Conservation (phyloP, 345 rosid genomes). For the Brassica rapa region DNA sequence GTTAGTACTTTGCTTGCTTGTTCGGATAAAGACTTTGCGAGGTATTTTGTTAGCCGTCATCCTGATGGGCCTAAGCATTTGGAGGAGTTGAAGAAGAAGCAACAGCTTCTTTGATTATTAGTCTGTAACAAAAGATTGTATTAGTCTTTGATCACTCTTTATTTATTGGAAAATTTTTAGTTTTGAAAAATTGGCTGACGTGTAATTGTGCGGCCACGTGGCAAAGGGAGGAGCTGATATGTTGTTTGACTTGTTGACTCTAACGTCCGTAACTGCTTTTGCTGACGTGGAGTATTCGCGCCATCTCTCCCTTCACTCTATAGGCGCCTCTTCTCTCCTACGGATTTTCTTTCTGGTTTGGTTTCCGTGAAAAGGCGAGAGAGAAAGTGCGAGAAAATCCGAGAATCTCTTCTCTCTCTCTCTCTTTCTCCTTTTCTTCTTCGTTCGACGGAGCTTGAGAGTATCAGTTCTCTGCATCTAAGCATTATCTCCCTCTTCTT, state of each 20-base stretch:
- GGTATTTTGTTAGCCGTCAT: slow-evolving; percentile 50
- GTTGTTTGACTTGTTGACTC: slow-evolving; percentile 22
- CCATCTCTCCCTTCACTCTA: slow-evolving; percentile 1
- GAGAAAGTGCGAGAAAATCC: slow-evolving; percentile 38
- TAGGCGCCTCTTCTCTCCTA: not conserved
- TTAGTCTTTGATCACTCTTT: not conserved
- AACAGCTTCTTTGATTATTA: not conserved
- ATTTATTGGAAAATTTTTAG: not conserved
- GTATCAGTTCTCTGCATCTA: slow-evolving; percentile 14
- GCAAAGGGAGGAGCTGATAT: not conserved
- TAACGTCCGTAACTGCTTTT: slow-evolving; percentile 44
- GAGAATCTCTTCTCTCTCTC: not conserved
- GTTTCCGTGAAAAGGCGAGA: slow-evolving; percentile 32
- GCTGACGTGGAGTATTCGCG: slow-evolving; percentile 45
- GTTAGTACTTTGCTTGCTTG: slow-evolving; percentile 53
- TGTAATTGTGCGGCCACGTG: too few species aligned
- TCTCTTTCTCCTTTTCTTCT: slow-evolving; percentile 3
- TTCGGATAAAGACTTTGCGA: slow-evolving; percentile 46
- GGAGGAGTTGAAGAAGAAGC: slow-evolving; percentile 52
- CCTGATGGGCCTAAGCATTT: slow-evolving; percentile 60
- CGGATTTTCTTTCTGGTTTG: slow-evolving; percentile 29
- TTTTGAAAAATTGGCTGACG: not conserved
- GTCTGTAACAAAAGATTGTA: not conserved
- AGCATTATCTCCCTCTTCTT: not conserved
- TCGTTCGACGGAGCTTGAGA: slow-evolving; percentile 16